Base-by-base conservation (phyloP, 495 filamentous ascomycete species). In the Aspergillus homomorphus region DNA sequence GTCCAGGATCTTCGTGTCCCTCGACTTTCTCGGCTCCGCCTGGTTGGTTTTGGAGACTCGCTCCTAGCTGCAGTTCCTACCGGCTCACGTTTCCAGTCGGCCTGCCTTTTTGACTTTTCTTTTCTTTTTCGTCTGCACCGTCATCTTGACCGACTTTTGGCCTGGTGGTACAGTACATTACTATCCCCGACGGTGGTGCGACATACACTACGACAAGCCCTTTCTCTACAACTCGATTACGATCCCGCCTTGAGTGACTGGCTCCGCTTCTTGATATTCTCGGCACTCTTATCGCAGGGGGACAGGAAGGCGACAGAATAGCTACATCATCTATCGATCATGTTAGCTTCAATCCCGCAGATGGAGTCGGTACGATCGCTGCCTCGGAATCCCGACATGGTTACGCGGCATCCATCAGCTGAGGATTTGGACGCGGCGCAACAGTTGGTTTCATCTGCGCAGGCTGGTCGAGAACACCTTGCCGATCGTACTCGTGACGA, bases 401-500 rank as follows among this genome's bases (percentile, higher is more conserved):
- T 69, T 41, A 61, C 72, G 64, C 72, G 71, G 61, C 74, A 78
- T 56, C 75, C 73, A 9, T 78, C 74, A 5, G 74, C 73, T 50
- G 75, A 77, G 62, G 75, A 80, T 59, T 51, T 78, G 51, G 75
- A 77, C 54, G 74, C 77, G 58, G 77, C 75, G 38, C 75, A 77
- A 61, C 77, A 80, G 65, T 62, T 78, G 59, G 70, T 78, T 49
- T 75, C 77, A 9, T 80, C 77, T 18, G 70, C 77, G 28, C 73
- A 75, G 57, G 75, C 71, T 12, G 74, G 74, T 52, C 74, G 74
- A 16, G 74, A 76, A 62, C 74, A 72, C 54, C 53, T 63, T 38
- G 61, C 69, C 53, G 70, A 71, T 49, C 69, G 64, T 23, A 67
- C 63, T 56, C 65, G 69, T 16, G 63, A 64, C 12, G 62, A 68